Conservation (phyloP, 495 filamentous ascomycete genomes). For the Apiosordaria backusii region DNA sequence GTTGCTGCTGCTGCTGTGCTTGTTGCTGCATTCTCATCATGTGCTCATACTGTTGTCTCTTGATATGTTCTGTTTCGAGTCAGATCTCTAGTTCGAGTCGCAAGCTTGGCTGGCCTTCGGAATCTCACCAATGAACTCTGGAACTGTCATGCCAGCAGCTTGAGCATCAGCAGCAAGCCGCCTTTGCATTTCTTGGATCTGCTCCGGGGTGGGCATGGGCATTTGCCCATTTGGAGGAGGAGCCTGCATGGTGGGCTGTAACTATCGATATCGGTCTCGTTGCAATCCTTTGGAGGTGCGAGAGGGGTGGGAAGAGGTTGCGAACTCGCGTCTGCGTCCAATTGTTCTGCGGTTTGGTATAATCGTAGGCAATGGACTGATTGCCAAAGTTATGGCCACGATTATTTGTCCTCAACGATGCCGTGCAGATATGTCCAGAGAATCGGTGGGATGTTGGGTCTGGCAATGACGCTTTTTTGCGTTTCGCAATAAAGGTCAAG, state of each 20-base stretch:
- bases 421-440: not conserved
- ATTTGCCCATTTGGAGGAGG: slow-evolving; percentile 30
- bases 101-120: not conserved
- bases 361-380: not conserved
- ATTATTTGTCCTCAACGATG: not conserved
- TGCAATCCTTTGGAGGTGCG: not conserved
- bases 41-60: slow-evolving; percentile 50
- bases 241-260: slow-evolving; percentile 11
- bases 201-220: slow-evolving; percentile 72
- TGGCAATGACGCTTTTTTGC: slow-evolving; percentile 2
- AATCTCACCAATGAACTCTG: slow-evolving; percentile 55
- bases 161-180: slow-evolving; percentile 75
- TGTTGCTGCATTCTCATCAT: slow-evolving; percentile 64
- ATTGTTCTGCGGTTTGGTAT: not conserved
- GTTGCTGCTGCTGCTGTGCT: slow-evolving; percentile 58
- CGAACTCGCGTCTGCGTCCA: not conserved
- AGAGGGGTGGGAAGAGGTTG: not conserved
- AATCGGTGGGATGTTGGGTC: not conserved
- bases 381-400: not conserved
- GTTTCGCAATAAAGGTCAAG: slow-evolving; percentile 10
- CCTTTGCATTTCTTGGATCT: slow-evolving; percentile 78
- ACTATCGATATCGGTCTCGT: not conserved
- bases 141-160: slow-evolving; percentile 70
- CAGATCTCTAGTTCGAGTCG: not conserved
- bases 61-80: slow-evolving; percentile 45